These are phyloP conservation scores for Kockovaella imperatae DNA, from an alignment of 768 basidiomycete species.

Conservation along the genomic window DNA sequence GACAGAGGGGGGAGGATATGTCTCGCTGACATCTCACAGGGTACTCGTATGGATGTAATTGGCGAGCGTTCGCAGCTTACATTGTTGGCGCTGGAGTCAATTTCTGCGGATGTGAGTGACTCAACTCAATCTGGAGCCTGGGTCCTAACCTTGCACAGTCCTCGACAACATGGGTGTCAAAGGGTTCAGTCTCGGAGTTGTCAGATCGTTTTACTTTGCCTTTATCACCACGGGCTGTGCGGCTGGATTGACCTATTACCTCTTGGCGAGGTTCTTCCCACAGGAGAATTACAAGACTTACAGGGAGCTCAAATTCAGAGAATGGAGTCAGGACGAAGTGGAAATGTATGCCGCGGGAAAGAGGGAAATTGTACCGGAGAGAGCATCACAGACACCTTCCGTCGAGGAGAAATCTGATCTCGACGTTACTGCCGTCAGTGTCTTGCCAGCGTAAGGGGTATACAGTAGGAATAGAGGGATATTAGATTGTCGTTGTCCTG, in stretches of 20 bases:
- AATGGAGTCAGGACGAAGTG: slow-evolving; percentile 22
- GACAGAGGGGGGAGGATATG: background rate
- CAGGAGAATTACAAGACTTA: slow-evolving; percentile 15
- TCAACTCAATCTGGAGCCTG: background rate
- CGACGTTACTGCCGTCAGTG: too few relatives aligned
- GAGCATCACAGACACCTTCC: too few relatives aligned
- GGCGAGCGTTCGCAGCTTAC: slow-evolving; percentile 19
- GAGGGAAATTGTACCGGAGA: too few relatives aligned
- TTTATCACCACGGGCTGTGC: slow-evolving; percentile 14
- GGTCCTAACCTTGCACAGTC: slow-evolving; percentile 5
- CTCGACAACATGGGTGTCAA: slow-evolving; percentile 21
- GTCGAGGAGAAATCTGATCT: too few relatives aligned
- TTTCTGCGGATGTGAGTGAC: slow-evolving; percentile 19
- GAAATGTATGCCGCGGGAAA: slow-evolving; percentile 13
- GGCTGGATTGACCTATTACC: slow-evolving; percentile 17
- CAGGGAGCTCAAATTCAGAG: slow-evolving; percentile 16
- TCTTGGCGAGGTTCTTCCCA: slow-evolving; percentile 12
- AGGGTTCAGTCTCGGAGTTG: slow-evolving; percentile 2
- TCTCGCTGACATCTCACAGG: background rate
- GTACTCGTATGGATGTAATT: slow-evolving; percentile 23
- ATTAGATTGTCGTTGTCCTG: too few relatives aligned
- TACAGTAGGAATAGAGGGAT: too few relatives aligned
- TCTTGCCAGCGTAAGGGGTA: too few relatives aligned
- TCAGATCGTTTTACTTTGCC: slow-evolving; percentile 18
- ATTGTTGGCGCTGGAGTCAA: slow-evolving; percentile 20